Conservation (phyloP, 768 basidiomycete genomes). For the Calocera viscosa region DNA sequence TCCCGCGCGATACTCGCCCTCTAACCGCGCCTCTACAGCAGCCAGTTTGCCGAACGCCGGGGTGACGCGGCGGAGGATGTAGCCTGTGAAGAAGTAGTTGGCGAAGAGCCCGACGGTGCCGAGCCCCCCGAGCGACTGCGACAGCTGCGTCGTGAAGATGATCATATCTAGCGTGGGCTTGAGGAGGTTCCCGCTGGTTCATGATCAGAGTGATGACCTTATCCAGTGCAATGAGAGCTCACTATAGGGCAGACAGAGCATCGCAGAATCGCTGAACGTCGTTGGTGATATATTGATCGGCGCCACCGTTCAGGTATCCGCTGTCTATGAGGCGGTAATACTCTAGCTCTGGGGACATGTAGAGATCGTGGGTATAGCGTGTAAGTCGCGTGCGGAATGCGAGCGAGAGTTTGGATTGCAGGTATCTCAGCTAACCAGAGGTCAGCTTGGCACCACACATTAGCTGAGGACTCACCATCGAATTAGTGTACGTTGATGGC, state of each 20-base stretch:
- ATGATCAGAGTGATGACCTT: too few species aligned
- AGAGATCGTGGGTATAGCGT: slow-evolving; percentile 82
- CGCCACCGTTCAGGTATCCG: slow-evolving; percentile 38
- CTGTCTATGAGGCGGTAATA: slow-evolving; percentile 49
- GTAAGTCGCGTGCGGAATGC: slow-evolving; percentile 75
- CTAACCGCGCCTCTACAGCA: slow-evolving; percentile 71
- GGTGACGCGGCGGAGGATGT: slow-evolving; percentile 69
- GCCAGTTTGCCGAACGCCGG: slow-evolving; percentile 88
- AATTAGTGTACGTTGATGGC: slow-evolving; percentile 90
- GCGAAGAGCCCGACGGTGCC: slow-evolving; percentile 67
- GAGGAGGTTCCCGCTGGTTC: slow-evolving; percentile 56
- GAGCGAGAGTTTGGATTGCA: slow-evolving; percentile 76
- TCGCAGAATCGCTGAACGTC: slow-evolving; percentile 86
- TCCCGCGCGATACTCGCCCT: slow-evolving; percentile 85
- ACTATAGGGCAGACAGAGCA: slow-evolving; percentile 78
- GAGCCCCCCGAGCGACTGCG: slow-evolving; percentile 71
- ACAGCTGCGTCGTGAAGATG: slow-evolving; percentile 85
- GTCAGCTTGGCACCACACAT: background rate
- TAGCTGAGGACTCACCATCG: slow-evolving; percentile 48
- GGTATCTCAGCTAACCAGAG: slow-evolving; percentile 56
- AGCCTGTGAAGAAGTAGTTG: slow-evolving; percentile 78
- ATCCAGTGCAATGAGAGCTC: too few species aligned
- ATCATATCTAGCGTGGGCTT: slow-evolving; percentile 85
- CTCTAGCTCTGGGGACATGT: slow-evolving; percentile 65
- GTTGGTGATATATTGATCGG: slow-evolving; percentile 87